Evolutionary conservation across 768 basidiomycete genomes (phyloP), one percentile per base, ranked within the genome.

Genomic region (Suillus subaureus): DNA sequence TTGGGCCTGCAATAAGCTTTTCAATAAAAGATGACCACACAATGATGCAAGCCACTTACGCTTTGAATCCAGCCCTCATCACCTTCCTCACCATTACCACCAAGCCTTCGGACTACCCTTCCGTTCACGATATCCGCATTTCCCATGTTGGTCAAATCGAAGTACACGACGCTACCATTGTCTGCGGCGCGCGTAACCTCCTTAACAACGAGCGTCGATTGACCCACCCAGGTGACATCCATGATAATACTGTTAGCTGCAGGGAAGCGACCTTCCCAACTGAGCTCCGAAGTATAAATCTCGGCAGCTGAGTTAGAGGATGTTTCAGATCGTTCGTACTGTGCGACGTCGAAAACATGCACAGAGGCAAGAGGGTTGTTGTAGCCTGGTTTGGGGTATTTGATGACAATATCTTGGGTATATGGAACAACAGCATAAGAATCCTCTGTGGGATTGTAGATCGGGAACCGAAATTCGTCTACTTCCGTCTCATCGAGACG

Each of bases 1-100:
- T 80, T 91, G 91, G 21, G 76, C 81, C 91, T 93, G 70, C 61
- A 42, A 68, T 61, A 26, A 40, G 66, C 26, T 63, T 63, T 18
- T 58, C 26, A 26, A 18, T 55, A 40, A 58, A 15, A 28, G 11
- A 40, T 40, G 9, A 18, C 9, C 11, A 40, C 23, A 16, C 15
- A 21, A 58, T 39, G 6, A 18, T 40, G n/a, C 51, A 66, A 33
- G 21, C 31, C 57, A 81, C 90, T 66, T 68, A 94, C 95, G 66
- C 86, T 80, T 61, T 98, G 93, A 67, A 98, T 94, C 97, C 97
- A 99, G 1, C 97, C 97, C 43, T 88, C 87, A 72, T 97, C 97
- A 0, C 89, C 91, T 72, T 97, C 84, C 71, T 96, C 96, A 7
- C 94, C 97, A 42, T 89, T 73, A 73, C 87, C 85, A 5, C 96